These are phyloP conservation scores for Penicillium arizonense DNA, from an alignment of 495 filamentous ascomycete species.

Conservation along the genomic window DNA sequence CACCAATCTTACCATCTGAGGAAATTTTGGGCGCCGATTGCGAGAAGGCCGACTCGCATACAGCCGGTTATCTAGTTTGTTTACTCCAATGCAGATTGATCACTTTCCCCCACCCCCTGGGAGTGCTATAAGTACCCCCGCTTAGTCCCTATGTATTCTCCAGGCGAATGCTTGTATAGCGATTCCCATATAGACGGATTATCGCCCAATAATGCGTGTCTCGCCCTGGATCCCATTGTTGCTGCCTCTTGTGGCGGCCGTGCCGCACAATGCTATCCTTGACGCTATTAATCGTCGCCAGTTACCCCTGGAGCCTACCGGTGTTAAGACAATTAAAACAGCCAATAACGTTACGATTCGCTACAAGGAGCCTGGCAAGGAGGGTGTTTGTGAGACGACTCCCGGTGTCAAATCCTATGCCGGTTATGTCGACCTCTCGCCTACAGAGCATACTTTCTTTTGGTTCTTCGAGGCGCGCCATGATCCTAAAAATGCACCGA, in stretches of 20 bases:
- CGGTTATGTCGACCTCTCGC: conserved; percentile 46
- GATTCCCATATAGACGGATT: neutral
- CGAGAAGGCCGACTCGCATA: conserved; percentile 1
- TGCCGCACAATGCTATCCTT: conserved; percentile 12
- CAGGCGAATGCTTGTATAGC: neutral
- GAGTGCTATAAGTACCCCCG: conserved; percentile 4
- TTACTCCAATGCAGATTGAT: neutral
- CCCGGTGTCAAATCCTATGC: conserved; percentile 48
- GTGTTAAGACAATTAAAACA: conserved; percentile 56
- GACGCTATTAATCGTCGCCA: conserved; percentile 33
- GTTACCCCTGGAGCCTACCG: conserved; percentile 48
- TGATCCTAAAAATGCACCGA: conserved; percentile 48
- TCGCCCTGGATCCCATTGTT: conserved; percentile 20
- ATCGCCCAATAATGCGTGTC: conserved; percentile 26
- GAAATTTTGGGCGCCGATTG: conserved; percentile 2
- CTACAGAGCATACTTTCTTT: conserved; percentile 45
- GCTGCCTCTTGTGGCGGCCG: conserved; percentile 26
- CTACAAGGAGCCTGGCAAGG: conserved; percentile 40
- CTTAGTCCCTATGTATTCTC: neutral
- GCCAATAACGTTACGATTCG: conserved; percentile 51
- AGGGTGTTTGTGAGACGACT: conserved; percentile 49
- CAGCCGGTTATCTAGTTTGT: no score
- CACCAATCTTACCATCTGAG: neutral
- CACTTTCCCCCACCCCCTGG: neutral
- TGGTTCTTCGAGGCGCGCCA: conserved; percentile 52